Evolutionary conservation across 2,329 filamentous ascomycete genomes (phyloP), one percentile per base, ranked within the genome.

Genomic region (Nothophoma quercina): DNA sequence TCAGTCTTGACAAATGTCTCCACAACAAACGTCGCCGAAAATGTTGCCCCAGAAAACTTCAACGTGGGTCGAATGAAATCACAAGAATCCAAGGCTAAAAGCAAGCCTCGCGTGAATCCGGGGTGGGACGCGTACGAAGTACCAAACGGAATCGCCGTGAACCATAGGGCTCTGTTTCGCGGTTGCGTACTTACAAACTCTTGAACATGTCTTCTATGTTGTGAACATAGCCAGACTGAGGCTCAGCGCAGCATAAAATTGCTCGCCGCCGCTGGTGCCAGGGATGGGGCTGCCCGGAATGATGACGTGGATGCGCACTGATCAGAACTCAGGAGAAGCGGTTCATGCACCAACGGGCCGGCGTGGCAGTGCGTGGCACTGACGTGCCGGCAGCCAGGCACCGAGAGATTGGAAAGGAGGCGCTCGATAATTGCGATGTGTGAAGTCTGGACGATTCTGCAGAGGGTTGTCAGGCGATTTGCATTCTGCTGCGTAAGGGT

Each of bases 241-340:
- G 38, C 50, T 30, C 39, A 42, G 10, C 15, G 15, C 42, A 47
- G 25, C 29, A 46, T n/a, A 35, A 38, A 23, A 28, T 35, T 48
- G 44, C 33, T 48, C 33, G 50, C 50, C 38, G 43, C 44, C 32
- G 33, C 33, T 29, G 33, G 33, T 39, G 36, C 51, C 34, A 45
- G 45, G 34, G 36, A 55, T 52, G 54, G 42, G 42, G 25, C 41
- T 39, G 36, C 19, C 18, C 26, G 45, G 47, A 41, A 51, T 45
- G 57, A 59, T 63, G 60, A 63, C 60, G 60, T 60, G 59, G 60
- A 58, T 36, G 59, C 52, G 35, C 45, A 41, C 34, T 51, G 48
- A 54, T 41, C 57, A 54, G 46, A 53, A 56, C 50, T 62, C 51
- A 63, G 59, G 60, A 46, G 59, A 62, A 35, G 46, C 50, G 54